Evolutionary conservation across 169 alveolate species (phyloP).

Genomic region (Babesia sp.): DNA sequence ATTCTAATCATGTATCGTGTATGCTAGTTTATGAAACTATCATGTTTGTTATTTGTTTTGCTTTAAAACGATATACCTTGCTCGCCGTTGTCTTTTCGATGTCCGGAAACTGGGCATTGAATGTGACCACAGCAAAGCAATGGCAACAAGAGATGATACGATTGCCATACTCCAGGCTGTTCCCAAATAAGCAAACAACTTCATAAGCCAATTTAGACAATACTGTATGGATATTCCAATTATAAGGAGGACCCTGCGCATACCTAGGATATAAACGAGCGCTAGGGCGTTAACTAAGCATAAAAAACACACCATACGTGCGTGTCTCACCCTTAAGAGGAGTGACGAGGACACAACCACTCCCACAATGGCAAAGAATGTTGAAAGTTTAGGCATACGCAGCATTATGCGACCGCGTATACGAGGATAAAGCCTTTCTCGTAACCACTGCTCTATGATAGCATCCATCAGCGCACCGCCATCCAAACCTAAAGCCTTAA

Average conservation of each 20-base stretch:
- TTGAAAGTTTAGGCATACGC: conserved; percentile 24
- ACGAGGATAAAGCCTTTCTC: conserved; percentile 5
- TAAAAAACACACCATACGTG: not conserved
- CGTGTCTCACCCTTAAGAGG: not conserved
- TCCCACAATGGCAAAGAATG: conserved; percentile 10
- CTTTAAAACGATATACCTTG: not conserved
- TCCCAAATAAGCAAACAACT: not conserved
- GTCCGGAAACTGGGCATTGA: not conserved
- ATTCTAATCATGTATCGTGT: not conserved
- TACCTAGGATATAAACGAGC: conserved; percentile 6
- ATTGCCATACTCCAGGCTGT: not conserved
- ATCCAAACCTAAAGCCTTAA: not conserved
- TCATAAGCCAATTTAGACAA: not conserved
- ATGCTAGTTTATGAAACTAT: not conserved
- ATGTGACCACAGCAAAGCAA: not conserved
- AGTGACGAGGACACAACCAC: not conserved
- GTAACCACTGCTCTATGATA: conserved; percentile 11
- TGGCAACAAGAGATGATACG: not conserved
- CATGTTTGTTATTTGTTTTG: not conserved
- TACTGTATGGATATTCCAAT: conserved; percentile 1
- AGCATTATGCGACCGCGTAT: conserved; percentile 6
- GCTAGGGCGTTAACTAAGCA: not conserved
- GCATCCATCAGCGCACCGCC: not conserved
- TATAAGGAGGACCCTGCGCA: not conserved
- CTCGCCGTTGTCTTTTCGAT: not conserved